These are phyloP conservation scores for Blepharisma stoltei DNA, from an alignment of 73 alveolate genomes.

Conservation along the genomic window DNA sequence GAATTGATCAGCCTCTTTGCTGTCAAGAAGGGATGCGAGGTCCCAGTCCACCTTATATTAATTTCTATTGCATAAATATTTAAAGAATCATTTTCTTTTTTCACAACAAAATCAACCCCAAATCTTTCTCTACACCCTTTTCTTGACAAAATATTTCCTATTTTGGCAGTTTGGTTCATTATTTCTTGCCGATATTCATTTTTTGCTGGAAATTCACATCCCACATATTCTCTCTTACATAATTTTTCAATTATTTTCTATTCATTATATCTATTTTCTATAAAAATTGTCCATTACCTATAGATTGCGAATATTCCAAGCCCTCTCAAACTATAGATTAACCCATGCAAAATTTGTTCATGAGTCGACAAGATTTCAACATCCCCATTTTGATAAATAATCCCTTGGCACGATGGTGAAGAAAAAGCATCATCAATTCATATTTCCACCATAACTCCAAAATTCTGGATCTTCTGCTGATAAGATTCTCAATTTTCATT, in stretches of 20 bases:
- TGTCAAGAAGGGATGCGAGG: background rate
- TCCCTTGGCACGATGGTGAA: constrained; percentile 8
- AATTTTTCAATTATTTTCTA: too few species aligned
- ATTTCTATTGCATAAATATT: constrained; percentile 1
- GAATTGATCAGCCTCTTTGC: too few species aligned
- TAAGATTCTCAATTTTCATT: background rate
- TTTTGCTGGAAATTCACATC: constrained; percentile 12
- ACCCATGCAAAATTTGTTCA: background rate
- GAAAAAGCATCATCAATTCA: background rate
- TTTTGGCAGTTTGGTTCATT: background rate
- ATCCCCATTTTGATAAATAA: background rate
- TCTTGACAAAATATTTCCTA: background rate
- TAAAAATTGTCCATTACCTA: too few species aligned
- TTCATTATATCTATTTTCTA: too few species aligned
- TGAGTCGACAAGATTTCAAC: constrained; percentile 5
- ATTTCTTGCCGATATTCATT: background rate
- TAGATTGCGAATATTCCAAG: too few species aligned
- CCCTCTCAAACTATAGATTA: too few species aligned
- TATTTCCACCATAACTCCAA: background rate
- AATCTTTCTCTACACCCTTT: constrained; percentile 12
- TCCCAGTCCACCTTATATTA: background rate
- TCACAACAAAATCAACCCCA: background rate
- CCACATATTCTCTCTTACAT: too few species aligned
- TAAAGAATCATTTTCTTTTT: background rate
- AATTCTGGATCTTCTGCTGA: background rate